These are phyloP conservation scores for Sonneratia caseolaris DNA, from an alignment of 345 rosid species.

Conservation along the genomic window DNA sequence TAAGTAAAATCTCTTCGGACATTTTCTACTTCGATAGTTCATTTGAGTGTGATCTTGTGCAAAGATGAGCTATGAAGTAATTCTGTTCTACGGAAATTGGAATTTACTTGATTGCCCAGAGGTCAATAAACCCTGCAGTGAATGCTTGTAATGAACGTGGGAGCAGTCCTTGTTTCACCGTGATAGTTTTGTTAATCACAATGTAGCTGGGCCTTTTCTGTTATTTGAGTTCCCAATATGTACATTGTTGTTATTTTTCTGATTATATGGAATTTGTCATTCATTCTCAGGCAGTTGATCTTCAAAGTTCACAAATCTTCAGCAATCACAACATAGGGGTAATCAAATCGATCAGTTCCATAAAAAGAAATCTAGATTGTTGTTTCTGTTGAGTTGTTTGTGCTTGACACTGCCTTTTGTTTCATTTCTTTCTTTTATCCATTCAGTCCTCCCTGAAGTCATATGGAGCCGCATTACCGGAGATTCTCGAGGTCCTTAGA, in stretches of 20 bases:
- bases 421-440: slow-evolving; percentile 8
- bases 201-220: too few species aligned
- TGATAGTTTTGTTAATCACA: too few species aligned
- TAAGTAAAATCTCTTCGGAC: background rate
- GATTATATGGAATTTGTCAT: background rate
- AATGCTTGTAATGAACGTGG: background rate
- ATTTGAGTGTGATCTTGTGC: too few species aligned
- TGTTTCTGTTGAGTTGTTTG: slow-evolving; percentile 11
- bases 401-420: background rate
- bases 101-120: background rate
- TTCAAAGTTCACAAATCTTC: slow-evolving; percentile 45
- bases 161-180: too few species aligned
- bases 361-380: slow-evolving; percentile 1
- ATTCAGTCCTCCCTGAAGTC: slow-evolving; percentile 40
- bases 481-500: slow-evolving; percentile 62
- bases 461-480: slow-evolving; percentile 67
- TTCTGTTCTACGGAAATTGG: background rate
- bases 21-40: background rate
- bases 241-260: background rate
- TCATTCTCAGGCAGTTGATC: slow-evolving; percentile 69
- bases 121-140: background rate
- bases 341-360: slow-evolving; percentile 15
- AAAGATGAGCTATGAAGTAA: background rate
- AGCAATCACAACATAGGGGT: slow-evolving; percentile 42
- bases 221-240: too few species aligned